phyloP scores from a whole-genome alignment of 1,284 basidiomycete genomes.

The Leccinum subfulvum region DNA sequence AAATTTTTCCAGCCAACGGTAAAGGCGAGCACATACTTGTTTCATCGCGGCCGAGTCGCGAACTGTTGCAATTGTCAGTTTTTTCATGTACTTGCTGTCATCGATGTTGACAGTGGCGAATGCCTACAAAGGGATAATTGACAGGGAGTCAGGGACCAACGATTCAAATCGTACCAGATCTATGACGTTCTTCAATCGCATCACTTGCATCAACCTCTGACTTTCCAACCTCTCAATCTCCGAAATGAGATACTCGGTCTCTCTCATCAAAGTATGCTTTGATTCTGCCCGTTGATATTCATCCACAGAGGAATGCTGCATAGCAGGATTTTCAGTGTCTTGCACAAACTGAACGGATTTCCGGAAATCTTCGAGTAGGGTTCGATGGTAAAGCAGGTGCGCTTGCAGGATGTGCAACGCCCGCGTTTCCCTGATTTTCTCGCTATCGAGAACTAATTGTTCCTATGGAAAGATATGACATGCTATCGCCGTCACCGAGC shows the following conservation, averaged over 20 bases:
- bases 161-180: constrained; percentile 40
- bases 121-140: constrained; percentile 33
- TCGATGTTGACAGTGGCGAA: constrained; percentile 51
- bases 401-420: constrained; percentile 54
- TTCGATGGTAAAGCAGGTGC: constrained; percentile 51
- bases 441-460: constrained; percentile 37
- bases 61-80: constrained; percentile 47
- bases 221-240: constrained; percentile 36
- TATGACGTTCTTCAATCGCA: constrained; percentile 53
- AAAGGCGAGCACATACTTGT: constrained; percentile 35
- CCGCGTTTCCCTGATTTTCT: constrained; percentile 43
- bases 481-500: neutral
- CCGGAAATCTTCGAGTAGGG: constrained; percentile 49
- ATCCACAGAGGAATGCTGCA: constrained; percentile 28
- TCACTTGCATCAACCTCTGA: constrained; percentile 44
- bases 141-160: neutral
- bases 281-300: constrained; percentile 17
- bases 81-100: constrained; percentile 47
- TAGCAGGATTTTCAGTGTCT: constrained; percentile 44
- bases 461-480: constrained; percentile 36
- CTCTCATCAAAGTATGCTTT: neutral
- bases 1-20: neutral
- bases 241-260: too few species aligned
- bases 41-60: constrained; percentile 54
- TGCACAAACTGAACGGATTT: constrained; percentile 48